Percentiles rank a stretch among this genome's conserved stretches.
These are phyloP conservation scores for Pleurotus cornucopiae DNA, from an alignment of 768 basidiomycete species.

Conservation along the genomic window DNA sequence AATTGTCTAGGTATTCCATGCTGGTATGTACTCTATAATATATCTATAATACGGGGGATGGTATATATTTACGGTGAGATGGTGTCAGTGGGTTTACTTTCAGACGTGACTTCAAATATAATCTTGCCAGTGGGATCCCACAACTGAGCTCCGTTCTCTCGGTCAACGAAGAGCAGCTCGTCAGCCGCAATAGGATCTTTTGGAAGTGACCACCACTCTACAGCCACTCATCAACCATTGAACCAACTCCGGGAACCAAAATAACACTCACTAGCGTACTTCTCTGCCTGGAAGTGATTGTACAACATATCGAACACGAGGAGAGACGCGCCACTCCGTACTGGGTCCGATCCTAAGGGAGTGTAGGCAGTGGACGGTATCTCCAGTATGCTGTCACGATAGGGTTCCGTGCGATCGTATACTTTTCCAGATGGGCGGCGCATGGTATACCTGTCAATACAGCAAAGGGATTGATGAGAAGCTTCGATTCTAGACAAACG, in stretches of 20 bases:
- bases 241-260: too few relatives aligned
- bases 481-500: background rate
- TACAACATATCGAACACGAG: conserved; percentile 6
- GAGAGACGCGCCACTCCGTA: background rate
- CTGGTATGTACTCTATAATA: too few relatives aligned
- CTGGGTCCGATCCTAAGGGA: background rate
- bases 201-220: conserved; percentile 3
- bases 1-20: too few relatives aligned
- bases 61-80: too few relatives aligned
- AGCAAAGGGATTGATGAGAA: background rate
- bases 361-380: background rate
- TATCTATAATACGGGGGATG: too few relatives aligned
- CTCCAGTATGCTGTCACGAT: background rate
- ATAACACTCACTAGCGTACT: conserved; percentile 3
- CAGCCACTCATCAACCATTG: too few relatives aligned
- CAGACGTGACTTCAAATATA: too few relatives aligned
- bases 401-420: conserved; percentile 1
- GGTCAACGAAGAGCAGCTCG: conserved; percentile 1
- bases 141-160: background rate
- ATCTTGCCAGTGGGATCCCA: conserved; percentile 1
- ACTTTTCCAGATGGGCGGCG: background rate
- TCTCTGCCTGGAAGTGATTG: conserved; percentile 11
- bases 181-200: background rate
- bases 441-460: background rate
- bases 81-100: too few relatives aligned